Evolutionary conservation across 768 basidiomycete genomes (phyloP), one percentile per base, ranked within the genome.

Genomic region (Naganishia onofrii): DNA sequence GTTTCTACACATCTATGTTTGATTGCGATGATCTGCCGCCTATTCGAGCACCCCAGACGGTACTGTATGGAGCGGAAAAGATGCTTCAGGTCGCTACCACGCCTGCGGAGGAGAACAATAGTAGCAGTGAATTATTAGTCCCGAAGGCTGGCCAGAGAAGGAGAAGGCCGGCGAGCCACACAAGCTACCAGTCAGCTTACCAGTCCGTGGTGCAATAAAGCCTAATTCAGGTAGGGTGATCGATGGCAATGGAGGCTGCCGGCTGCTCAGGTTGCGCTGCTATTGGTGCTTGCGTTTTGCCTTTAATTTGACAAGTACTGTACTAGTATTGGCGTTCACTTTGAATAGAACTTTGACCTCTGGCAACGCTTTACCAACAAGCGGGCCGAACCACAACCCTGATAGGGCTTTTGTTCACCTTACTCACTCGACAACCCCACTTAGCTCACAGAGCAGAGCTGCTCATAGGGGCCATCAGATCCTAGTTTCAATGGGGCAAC

Each of bases 141-240:
- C 48, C 48, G 60, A 42, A 44, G 15, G 23, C 23, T 19, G 26
- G 60, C 60, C 29, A 46, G 28, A n/a, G 12, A 42, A 26, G 23
- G n/a, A 63, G 38, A 42, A 36, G 57, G 57, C 57, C 57, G 57
- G 57, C 17, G 34, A 58, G 57, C 57, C 57, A 58, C 57, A n/a
- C n/a, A n/a, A n/a, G n/a, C n/a, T n/a, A n/a, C n/a, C n/a, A n/a
- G n/a, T n/a, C n/a, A 34, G 57, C 57, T n/a, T 23, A 19, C 57
- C 57, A 23, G 57, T 23, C 57, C 34, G 34, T 15, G 34, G 32
- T 23, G 29, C 60, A n/a, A 42, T 42, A 23, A 17, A n/a, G 38
- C 60, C n/a, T 42, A 51, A 51, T n/a, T 51, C 12, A 51, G 2
- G 19, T 51, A 51, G 19, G 19, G 48, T 51, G 48, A 51, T 51